Conservation (phyloP, 1,139 yeast genomes). For the Suhomyces bokatorum region DNA sequence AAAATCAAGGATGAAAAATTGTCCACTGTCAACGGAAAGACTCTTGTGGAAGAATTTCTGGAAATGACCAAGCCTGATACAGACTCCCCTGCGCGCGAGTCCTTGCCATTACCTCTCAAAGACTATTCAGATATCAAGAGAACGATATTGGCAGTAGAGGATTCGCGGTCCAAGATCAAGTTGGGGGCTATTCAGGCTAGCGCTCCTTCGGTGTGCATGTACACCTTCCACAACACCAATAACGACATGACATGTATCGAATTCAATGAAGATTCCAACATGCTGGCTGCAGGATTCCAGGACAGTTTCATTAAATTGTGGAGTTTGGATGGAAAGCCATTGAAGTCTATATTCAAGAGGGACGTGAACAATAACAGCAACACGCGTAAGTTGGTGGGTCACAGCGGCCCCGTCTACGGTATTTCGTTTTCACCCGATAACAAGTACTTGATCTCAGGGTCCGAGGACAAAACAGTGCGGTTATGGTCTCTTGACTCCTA, state of each 20-base stretch:
- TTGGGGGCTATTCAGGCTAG: slow-evolving; percentile 67
- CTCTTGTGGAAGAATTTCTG: slow-evolving; percentile 50
- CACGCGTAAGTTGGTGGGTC: slow-evolving; percentile 77
- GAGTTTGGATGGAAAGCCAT: slow-evolving; percentile 89
- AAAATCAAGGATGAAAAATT: slow-evolving; percentile 68
- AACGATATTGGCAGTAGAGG: slow-evolving; percentile 77
- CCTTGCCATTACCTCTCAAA: slow-evolving; percentile 82
- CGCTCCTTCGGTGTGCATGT: slow-evolving; percentile 96
- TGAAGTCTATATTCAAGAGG: slow-evolving; percentile 62
- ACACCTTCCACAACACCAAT: slow-evolving; percentile 94
- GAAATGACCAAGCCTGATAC: slow-evolving; percentile 48
- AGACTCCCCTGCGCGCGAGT: slow-evolving; percentile 74
- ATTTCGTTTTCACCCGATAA: slow-evolving; percentile 89
- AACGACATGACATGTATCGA: slow-evolving; percentile 81
- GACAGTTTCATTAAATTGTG: slow-evolving; percentile 88
- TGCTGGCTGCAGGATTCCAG: slow-evolving; percentile 93
- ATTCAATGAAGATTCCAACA: slow-evolving; percentile 82
- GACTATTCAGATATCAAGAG: slow-evolving; percentile 77
- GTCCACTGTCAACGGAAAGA: slow-evolving; percentile 39
- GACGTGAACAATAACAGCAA: slow-evolving; percentile 54
- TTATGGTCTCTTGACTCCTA: slow-evolving; percentile 94
- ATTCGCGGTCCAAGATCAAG: slow-evolving; percentile 72
- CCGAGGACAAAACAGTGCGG: slow-evolving; percentile 90
- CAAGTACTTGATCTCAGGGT: slow-evolving; percentile 73
- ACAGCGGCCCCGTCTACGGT: slow-evolving; percentile 92